Percentiles rank a stretch among this genome's conserved stretches.
These are phyloP conservation scores for Astrocystis sublimbata DNA, from an alignment of 495 filamentous ascomycete genomes.

Conservation along the genomic window DNA sequence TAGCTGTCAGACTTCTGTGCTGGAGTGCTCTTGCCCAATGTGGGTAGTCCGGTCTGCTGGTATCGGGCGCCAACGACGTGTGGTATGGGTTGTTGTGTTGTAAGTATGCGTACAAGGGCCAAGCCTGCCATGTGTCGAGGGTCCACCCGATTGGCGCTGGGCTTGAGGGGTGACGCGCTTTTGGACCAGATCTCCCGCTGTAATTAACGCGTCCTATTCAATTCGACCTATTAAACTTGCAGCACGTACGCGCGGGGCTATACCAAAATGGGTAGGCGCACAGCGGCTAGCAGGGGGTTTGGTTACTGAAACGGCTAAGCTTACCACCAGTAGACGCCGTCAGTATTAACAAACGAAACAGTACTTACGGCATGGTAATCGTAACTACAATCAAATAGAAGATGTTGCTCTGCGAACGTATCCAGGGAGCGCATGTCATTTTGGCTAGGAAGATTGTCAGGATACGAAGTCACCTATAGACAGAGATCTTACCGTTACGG, in stretches of 20 bases:
- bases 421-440: no score
- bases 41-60: no score
- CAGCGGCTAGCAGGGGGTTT: background rate
- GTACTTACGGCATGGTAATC: no score
- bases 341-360: no score
- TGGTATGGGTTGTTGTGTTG: background rate
- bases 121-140: no score
- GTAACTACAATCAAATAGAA: no score
- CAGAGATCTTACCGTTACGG: no score
- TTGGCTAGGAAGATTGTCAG: no score
- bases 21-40: slow-evolving; percentile 5
- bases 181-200: background rate
- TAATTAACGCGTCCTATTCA: background rate
- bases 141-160: background rate
- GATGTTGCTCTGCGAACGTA: no score
- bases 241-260: slow-evolving; percentile 10
- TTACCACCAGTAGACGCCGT: no score
- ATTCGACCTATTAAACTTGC: background rate
- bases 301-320: background rate
- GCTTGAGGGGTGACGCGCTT: slow-evolving; percentile 7
- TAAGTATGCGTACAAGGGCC: no score
- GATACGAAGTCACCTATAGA: no score
- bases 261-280: background rate
- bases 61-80: background rate
- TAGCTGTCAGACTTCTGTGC: background rate